phyloP scores from a whole-genome alignment of 2,329 filamentous ascomycete species.

The Fusarium chaquense region DNA sequence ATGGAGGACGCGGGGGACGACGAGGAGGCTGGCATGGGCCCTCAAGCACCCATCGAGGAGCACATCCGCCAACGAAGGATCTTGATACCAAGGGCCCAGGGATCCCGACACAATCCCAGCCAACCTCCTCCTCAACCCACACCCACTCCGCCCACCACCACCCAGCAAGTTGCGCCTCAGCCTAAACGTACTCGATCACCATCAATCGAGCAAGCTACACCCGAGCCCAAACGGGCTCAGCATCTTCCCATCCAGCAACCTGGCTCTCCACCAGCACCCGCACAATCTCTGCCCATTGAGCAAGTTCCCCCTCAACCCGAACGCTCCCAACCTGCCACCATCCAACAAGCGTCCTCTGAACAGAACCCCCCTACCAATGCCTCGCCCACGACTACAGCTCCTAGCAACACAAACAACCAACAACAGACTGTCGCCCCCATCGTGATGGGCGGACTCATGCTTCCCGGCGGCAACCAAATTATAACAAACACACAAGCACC shows the following conservation, averaged over 20 bases:
- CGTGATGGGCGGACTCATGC: slow-evolving; percentile 9
- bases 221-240: too few species aligned
- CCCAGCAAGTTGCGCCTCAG: background rate
- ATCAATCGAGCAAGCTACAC: too few species aligned
- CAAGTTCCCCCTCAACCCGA: background rate
- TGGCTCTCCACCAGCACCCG: too few species aligned
- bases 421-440: background rate
- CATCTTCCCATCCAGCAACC: too few species aligned
- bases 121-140: background rate
- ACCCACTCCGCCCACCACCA: background rate
- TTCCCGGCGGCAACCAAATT: slow-evolving; percentile 28
- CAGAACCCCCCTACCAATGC: background rate
- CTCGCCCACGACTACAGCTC: background rate
- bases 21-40: background rate
- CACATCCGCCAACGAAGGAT: background rate
- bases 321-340: background rate
- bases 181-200: too few species aligned
- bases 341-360: background rate
- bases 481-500: background rate
- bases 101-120: background rate
- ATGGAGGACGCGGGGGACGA: background rate
- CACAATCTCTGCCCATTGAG: too few species aligned
- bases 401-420: background rate
- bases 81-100: background rate
- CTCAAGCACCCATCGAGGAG: background rate